Conservation (phyloP, 441 rosid species). For the Pelargonium cotyledonis region DNA sequence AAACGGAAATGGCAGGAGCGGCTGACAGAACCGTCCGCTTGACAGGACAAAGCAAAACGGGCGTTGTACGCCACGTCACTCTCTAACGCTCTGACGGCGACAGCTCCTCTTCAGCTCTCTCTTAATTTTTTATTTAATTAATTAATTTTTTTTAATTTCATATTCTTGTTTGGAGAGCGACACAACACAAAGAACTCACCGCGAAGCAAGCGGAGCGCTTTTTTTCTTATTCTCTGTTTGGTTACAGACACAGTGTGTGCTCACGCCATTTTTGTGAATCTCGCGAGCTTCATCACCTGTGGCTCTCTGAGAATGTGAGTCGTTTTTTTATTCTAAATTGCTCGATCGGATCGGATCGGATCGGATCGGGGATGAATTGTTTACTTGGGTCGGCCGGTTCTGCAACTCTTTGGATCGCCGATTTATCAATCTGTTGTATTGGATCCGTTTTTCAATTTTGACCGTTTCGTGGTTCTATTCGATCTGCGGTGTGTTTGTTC, state of each 20-base stretch:
- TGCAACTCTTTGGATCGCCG: neutral
- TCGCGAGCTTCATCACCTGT: neutral
- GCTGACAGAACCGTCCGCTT: neutral
- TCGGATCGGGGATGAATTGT: neutral
- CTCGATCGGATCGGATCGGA: neutral
- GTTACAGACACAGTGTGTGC: neutral
- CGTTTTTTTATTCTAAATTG: neutral
- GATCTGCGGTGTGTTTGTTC: neutral
- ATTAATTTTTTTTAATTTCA: neutral
- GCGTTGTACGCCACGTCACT: constrained; percentile 9
- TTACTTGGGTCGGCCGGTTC: neutral
- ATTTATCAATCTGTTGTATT: neutral
- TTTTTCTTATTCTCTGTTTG: too few relatives aligned
- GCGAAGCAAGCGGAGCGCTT: neutral
- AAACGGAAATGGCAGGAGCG: neutral
- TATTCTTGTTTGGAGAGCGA: neutral
- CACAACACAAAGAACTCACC: neutral
- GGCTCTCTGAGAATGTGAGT: neutral
- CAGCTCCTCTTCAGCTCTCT: neutral
- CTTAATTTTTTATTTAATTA: neutral
- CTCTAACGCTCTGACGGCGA: constrained; percentile 1
- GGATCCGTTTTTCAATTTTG: neutral
- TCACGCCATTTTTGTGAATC: constrained; percentile 4
- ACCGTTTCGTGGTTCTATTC: neutral
- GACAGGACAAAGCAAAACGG: neutral